phyloP scores from a whole-genome alignment of 371 early-diverging fungal species.

The Mucor sp. region DNA sequence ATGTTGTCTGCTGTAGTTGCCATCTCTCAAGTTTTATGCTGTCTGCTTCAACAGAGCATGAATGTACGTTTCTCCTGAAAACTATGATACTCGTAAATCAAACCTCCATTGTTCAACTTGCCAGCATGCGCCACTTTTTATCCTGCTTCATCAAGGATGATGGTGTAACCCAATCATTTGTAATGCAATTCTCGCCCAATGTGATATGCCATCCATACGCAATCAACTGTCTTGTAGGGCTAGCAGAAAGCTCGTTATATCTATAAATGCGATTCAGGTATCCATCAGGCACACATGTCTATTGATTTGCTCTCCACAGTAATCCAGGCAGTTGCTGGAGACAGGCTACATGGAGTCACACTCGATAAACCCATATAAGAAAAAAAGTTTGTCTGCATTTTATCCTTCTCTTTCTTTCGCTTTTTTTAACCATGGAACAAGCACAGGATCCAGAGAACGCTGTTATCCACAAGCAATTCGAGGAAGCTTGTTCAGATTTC shows the following conservation, averaged over 20 bases:
- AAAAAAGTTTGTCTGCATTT: background rate
- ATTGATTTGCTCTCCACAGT: background rate
- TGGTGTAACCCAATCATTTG: background rate
- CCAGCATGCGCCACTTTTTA: background rate
- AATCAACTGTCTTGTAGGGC: background rate
- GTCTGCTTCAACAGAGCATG: too few relatives aligned
- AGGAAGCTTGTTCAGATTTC: slow-evolving; percentile 69
- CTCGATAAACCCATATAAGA: background rate
- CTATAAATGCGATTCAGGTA: background rate
- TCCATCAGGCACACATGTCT: background rate
- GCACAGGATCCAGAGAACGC: slow-evolving; percentile 31
- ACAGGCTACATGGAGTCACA: background rate
- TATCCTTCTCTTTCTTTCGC: background rate
- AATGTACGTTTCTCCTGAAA: too few relatives aligned
- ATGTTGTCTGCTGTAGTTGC: too few relatives aligned
- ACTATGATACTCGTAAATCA: too few relatives aligned
- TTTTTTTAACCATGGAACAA: slow-evolving; percentile 10
- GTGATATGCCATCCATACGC: background rate
- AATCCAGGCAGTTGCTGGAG: too few relatives aligned
- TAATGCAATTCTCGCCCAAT: background rate
- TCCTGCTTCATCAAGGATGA: background rate
- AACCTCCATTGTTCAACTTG: too few relatives aligned
- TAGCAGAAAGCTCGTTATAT: background rate
- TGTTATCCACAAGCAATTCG: slow-evolving; percentile 51
- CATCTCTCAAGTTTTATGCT: too few relatives aligned